Percentiles rank a stretch among this genome's conserved stretches.
These are phyloP conservation scores for Pseudozyma flocculosa DNA, from an alignment of 1,284 basidiomycete species.

Conservation along the genomic window DNA sequence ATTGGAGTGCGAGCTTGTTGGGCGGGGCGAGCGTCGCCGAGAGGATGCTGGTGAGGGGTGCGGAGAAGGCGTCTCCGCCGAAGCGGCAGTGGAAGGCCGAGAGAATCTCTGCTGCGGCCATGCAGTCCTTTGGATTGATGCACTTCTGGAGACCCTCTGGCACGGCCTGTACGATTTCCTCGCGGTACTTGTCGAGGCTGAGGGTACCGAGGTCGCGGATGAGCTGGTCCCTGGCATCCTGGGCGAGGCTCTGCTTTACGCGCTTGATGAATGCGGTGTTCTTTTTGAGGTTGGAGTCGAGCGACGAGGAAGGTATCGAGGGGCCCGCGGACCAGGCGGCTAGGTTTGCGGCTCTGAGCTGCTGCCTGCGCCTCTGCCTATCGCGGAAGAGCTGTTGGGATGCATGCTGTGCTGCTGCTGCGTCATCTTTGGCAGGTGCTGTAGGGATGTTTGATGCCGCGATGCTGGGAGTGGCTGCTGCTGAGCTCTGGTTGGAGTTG, in stretches of 20 bases:
- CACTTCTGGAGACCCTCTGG: constrained; percentile 82
- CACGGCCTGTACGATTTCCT: constrained; percentile 84
- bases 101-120: constrained; percentile 80
- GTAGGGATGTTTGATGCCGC: background rate
- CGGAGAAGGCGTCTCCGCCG: constrained; percentile 71
- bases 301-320: constrained; percentile 6
- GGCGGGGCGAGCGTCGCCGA: constrained; percentile 64
- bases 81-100: constrained; percentile 87
- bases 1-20: constrained; percentile 62
- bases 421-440: constrained; percentile 18
- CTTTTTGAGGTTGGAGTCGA: constrained; percentile 55
- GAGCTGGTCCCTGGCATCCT: constrained; percentile 59
- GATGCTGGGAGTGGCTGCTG: too few species aligned
- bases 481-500: too few species aligned
- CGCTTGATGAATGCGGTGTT: constrained; percentile 55
- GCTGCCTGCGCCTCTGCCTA: constrained; percentile 37
- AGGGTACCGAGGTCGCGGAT: constrained; percentile 79
- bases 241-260: constrained; percentile 42
- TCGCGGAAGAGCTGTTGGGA: constrained; percentile 19
- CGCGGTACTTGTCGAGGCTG: constrained; percentile 90
- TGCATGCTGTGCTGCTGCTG: constrained; percentile 11
- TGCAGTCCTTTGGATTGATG: constrained; percentile 83
- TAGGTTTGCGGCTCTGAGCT: constrained; percentile 33
- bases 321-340: constrained; percentile 37
- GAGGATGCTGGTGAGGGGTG: constrained; percentile 69